Evolutionary conservation across 768 basidiomycete species (phyloP).

Genomic region (Lactifluus hygrophoroides): DNA sequence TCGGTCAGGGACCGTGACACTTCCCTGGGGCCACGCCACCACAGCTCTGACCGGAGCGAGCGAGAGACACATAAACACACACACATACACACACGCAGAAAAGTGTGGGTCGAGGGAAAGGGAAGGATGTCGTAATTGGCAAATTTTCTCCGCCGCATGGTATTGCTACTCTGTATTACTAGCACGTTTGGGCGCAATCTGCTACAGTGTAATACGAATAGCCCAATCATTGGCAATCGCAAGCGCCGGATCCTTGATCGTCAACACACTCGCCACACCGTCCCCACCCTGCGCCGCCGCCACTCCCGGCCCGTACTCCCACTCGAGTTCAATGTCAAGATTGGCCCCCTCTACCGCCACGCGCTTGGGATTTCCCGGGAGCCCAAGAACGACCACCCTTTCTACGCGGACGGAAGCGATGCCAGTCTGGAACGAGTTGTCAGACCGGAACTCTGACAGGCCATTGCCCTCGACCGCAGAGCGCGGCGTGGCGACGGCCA

Average conservation of each 20-base stretch:
- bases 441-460: conserved; percentile 40
- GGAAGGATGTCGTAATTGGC: too few relatives aligned
- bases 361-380: conserved; percentile 49
- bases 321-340: conserved; percentile 40
- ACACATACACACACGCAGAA: too few relatives aligned
- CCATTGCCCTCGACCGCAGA: conserved; percentile 46
- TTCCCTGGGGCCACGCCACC: conserved; percentile 1
- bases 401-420: conserved; percentile 72
- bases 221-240: conserved; percentile 56
- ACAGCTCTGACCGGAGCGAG: neutral
- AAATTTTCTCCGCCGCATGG: too few relatives aligned
- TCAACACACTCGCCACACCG: conserved; percentile 56
- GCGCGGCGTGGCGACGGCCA: conserved; percentile 36
- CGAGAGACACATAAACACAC: neutral
- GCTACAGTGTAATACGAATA: conserved; percentile 32
- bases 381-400: conserved; percentile 70
- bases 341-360: conserved; percentile 41
- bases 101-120: too few relatives aligned
- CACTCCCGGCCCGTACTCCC: conserved; percentile 57
- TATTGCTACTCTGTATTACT: too few relatives aligned
- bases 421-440: conserved; percentile 61
- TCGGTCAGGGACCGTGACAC: neutral
- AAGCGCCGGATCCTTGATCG: conserved; percentile 68
- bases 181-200: too few relatives aligned
- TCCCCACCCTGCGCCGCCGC: conserved; percentile 43